These are phyloP conservation scores for Dictyostelium intermedium DNA, from an alignment of 78 protist genomes.

Conservation along the genomic window DNA sequence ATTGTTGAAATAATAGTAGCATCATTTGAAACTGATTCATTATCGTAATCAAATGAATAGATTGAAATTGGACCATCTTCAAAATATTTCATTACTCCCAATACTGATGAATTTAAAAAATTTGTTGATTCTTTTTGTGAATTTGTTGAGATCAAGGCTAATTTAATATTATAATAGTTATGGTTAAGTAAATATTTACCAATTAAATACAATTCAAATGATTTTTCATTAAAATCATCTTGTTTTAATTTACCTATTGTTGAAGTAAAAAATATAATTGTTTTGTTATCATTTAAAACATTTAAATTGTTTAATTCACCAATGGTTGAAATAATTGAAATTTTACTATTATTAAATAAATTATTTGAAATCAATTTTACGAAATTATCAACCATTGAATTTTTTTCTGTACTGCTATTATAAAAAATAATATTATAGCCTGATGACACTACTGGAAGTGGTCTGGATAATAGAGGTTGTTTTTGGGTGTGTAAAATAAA, in stretches of 20 bases:
- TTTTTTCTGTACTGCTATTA: not conserved
- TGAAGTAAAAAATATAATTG: not conserved
- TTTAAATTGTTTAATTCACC: not conserved
- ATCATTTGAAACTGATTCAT: constrained; percentile 4
- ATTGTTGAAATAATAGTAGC: not conserved
- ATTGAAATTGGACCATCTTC: not conserved
- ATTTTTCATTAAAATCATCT: not conserved
- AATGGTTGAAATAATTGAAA: not conserved
- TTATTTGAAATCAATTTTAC: not conserved
- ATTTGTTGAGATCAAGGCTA: not conserved
- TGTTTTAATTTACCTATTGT: not conserved
- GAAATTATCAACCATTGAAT: not conserved
- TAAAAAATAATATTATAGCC: not conserved
- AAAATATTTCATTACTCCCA: not conserved
- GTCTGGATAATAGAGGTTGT: not conserved
- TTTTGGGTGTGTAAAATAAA: not conserved
- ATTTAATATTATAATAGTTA: not conserved
- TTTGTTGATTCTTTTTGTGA: not conserved
- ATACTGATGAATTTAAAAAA: not conserved
- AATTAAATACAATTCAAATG: constrained; percentile 13
- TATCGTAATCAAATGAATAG: not conserved
- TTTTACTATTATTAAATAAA: not conserved
- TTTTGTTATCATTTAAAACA: not conserved
- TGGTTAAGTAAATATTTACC: not conserved
- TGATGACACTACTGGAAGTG: not conserved